Conservation (phyloP, 2,329 filamentous ascomycete genomes). For the Chrysosporium keratinophilum region DNA sequence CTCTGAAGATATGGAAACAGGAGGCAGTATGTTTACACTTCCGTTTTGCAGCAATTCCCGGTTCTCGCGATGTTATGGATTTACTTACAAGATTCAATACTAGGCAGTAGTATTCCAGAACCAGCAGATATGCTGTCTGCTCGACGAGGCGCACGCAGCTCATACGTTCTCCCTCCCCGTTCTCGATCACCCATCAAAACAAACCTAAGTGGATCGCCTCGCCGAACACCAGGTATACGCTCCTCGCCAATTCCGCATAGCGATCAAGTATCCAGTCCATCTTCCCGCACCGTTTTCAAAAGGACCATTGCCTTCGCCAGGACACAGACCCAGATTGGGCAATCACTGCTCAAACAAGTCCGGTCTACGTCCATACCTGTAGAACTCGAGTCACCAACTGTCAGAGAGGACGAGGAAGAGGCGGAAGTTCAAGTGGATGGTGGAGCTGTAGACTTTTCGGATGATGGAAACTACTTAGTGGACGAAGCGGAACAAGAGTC, state of each 20-base stretch:
- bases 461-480: conserved; percentile 26
- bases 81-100: conserved; percentile 4
- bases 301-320: conserved; percentile 18
- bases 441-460: conserved; percentile 26
- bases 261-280: conserved; percentile 31
- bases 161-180: conserved; percentile 32
- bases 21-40: conserved; percentile 44
- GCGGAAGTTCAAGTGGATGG: conserved; percentile 6
- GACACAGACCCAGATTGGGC: conserved; percentile 21
- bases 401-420: conserved; percentile 16
- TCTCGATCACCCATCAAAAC: conserved; percentile 40
- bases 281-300: conserved; percentile 23
- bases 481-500: conserved; percentile 24
- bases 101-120: conserved; percentile 34
- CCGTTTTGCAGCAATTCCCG: neutral
- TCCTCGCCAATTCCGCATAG: conserved; percentile 33
- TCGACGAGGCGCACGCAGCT: conserved; percentile 26
- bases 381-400: conserved; percentile 20
- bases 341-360: conserved; percentile 30
- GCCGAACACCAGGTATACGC: conserved; percentile 33
- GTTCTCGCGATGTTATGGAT: neutral
- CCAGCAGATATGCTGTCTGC: conserved; percentile 34
- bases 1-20: conserved; percentile 53
- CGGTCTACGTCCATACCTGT: conserved; percentile 27
- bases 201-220: conserved; percentile 34